Conservation (phyloP, 106 monocot genomes). For the Dioscorea dumetorum region DNA sequence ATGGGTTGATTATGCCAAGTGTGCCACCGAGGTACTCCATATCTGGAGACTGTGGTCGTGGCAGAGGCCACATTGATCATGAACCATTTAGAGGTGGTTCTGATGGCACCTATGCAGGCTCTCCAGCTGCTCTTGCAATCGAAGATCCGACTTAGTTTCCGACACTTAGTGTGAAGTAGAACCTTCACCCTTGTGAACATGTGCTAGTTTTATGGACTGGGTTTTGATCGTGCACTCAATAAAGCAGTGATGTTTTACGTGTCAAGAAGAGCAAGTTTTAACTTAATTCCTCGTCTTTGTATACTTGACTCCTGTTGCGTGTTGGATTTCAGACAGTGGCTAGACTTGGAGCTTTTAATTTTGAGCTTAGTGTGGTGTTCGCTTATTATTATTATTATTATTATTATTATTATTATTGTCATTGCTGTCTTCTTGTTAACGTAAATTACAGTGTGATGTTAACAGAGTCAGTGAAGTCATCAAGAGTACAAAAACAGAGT, state of each 20-base stretch:
- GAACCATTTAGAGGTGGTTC: constrained; percentile 31
- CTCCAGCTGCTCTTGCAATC: constrained; percentile 38
- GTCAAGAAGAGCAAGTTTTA: not conserved
- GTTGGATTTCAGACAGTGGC: not conserved
- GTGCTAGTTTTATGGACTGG: not conserved
- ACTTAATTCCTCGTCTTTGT: not conserved
- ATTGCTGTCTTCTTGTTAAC: too few species aligned
- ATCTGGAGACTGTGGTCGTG: constrained; percentile 52
- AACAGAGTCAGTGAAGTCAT: too few species aligned
- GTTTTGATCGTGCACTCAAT: not conserved
- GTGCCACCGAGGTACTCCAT: constrained; percentile 54
- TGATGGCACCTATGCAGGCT: not conserved
- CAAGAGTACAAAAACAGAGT: too few species aligned
- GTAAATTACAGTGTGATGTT: too few species aligned
- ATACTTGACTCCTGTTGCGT: not conserved
- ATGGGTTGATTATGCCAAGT: constrained; percentile 76
- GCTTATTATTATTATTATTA: too few species aligned
- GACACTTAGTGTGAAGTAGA: constrained; percentile 56
- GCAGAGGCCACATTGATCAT: constrained; percentile 47
- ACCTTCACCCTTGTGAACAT: not conserved
- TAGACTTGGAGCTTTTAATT: too few species aligned
- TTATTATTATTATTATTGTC: too few species aligned
- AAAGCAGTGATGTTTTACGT: not conserved
- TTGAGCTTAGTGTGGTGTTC: too few species aligned
- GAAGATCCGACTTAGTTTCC: constrained; percentile 79